phyloP scores from a whole-genome alignment of 345 rosid species.

The Acer yangbiense region DNA sequence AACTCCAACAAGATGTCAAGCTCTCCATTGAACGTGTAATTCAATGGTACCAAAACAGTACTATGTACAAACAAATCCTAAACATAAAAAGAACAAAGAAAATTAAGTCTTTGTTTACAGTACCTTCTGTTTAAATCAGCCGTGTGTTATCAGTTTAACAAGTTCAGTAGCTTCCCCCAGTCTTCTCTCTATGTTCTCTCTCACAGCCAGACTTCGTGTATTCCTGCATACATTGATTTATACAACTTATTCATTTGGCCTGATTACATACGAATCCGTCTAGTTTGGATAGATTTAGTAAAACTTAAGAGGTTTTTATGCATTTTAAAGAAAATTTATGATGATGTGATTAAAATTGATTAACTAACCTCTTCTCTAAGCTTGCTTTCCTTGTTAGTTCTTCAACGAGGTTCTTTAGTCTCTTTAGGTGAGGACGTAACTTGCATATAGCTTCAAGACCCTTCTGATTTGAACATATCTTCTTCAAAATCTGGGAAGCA shows the following conservation, averaged over 20 bases:
- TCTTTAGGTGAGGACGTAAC: conserved; percentile 60
- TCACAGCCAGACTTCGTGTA: conserved; percentile 33
- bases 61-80: neutral
- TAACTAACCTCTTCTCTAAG: conserved; percentile 50
- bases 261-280: neutral
- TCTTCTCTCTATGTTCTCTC: conserved; percentile 65
- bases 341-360: neutral
- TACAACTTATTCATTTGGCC: neutral
- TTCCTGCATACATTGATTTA: conserved; percentile 42
- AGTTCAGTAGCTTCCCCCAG: conserved; percentile 58
- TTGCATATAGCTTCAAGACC: conserved; percentile 56
- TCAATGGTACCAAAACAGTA: neutral
- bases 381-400: conserved; percentile 65
- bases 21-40: conserved; percentile 2
- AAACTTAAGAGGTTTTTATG: no score
- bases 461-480: conserved; percentile 52
- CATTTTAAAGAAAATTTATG: neutral
- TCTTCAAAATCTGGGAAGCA: conserved; percentile 68
- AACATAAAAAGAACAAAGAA: neutral
- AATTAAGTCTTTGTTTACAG: neutral
- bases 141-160: conserved; percentile 42
- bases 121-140: neutral
- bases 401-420: conserved; percentile 65
- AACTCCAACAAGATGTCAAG: neutral
- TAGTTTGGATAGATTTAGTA: neutral